Percentiles rank a stretch among this genome's conserved stretches.
Evolutionary conservation across 768 basidiomycete species (phyloP).

Genomic region (Tephrocybe sp.): DNA sequence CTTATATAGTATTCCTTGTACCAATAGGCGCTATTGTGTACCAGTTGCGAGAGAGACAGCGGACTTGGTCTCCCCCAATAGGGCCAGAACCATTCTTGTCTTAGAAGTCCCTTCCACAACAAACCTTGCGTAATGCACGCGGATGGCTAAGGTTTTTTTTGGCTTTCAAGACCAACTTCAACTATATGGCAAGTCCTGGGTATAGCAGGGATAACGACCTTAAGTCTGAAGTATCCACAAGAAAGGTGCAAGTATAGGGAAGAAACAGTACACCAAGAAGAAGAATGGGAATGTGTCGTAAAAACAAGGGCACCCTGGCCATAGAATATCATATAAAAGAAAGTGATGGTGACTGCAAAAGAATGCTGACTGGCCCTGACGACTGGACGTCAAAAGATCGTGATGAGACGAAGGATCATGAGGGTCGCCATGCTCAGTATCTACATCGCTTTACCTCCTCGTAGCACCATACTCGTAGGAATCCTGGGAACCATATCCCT

Average conservation of each 20-base stretch:
- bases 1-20: constrained; percentile 31
- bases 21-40: constrained; percentile 26
- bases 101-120: not conserved
- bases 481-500: constrained; percentile 37
- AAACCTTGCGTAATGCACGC: not conserved
- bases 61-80: constrained; percentile 2
- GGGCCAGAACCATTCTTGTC: constrained; percentile 6
- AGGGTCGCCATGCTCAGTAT: constrained; percentile 1
- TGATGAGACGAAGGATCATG: constrained; percentile 6
- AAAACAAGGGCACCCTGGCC: constrained; percentile 19
- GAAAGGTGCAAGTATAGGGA: not conserved
- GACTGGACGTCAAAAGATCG: constrained; percentile 6
- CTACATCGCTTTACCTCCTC: constrained; percentile 7
- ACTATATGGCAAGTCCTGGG: constrained; percentile 7
- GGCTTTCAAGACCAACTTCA: not conserved
- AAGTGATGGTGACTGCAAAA: not conserved
- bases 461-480: constrained; percentile 25
- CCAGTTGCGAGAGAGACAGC: constrained; percentile 21
- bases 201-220: constrained; percentile 12
- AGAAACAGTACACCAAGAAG: not conserved
- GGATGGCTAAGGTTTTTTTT: not conserved
- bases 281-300: constrained; percentile 7
- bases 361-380: constrained; percentile 14
- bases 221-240: constrained; percentile 1
- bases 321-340: constrained; percentile 13